A percentile compares a stretch with the other conserved stretches of the same genome.
These are phyloP conservation scores for Barbarea vulgaris DNA, from an alignment of 345 rosid species.

Conservation along the genomic window DNA sequence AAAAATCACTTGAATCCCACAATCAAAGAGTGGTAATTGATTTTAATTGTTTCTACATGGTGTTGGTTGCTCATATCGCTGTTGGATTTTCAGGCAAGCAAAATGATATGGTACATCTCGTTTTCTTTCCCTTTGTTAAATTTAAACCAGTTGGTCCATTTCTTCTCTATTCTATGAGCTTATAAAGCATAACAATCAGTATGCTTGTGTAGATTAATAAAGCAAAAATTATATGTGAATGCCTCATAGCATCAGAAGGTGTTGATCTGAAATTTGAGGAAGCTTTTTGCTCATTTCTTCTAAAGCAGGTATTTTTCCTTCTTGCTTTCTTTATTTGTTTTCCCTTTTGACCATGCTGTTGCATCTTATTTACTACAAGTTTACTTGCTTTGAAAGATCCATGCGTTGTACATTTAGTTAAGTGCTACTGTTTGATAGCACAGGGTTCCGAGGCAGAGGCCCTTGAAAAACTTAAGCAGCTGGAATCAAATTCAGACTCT, in stretches of 20 bases:
- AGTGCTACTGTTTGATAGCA: constrained; percentile 44
- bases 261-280: constrained; percentile 90
- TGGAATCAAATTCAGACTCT: constrained; percentile 62
- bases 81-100: constrained; percentile 84
- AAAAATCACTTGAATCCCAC: constrained; percentile 92
- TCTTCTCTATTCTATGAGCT: neutral
- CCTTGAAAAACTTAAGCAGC: constrained; percentile 68
- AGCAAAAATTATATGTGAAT: constrained; percentile 76
- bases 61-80: constrained; percentile 80
- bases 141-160: constrained; percentile 17
- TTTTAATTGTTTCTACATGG: constrained; percentile 74
- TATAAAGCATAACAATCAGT: constrained; percentile 29
- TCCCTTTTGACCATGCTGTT: neutral
- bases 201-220: constrained; percentile 63
- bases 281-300: constrained; percentile 77
- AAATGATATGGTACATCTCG: constrained; percentile 64
- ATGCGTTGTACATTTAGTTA: constrained; percentile 27
- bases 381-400: constrained; percentile 18
- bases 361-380: constrained; percentile 20
- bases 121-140: constrained; percentile 30
- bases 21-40: constrained; percentile 89
- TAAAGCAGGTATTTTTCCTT: constrained; percentile 69
- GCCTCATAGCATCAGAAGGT: constrained; percentile 83
- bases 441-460: constrained; percentile 80
- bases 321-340: neutral